Base-by-base conservation (phyloP, 179 eudicot genomes). In the Heliamphora pulchella region DNA sequence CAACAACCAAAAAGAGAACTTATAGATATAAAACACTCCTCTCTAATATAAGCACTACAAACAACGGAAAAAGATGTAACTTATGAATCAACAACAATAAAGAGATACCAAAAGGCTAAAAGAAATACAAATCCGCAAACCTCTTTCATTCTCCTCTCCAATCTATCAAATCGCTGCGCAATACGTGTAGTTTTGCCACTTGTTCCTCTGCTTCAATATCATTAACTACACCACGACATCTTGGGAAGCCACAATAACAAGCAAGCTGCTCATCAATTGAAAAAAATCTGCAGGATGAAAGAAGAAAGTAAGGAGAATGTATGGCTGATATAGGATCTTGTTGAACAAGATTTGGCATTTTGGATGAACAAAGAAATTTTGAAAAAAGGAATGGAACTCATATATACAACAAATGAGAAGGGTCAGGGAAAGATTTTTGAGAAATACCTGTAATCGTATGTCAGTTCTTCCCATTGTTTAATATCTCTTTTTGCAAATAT, bases 401-500 rank as follows among this genome's bases (percentile, higher is more conserved):
- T 13, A 41, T 31, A 20, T 47, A 55, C 2, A 39, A 14, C 9
- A 54, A 58, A 58, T 8, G 41, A 75, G 66, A 55, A 65, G 39
- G 13, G 46, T 39, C 22, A 55, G 44, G 66, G 48, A 48, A 5
- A 68, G 71, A 53, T 15, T 13, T 70, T 13, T 79, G 79, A 80
- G 73, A 77, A 75, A 76, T 85, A 96, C 99, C 99, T 94, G 91
- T 96, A 96, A 84, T 96, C 99, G 81, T 96, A 96, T 64, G 99
- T 91, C 83, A 96, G 86, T 86, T 96, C 99, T 85, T 96, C 99
- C 91, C 92, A 91, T 70, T 88, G 93, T 67, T 83, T 80, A 59
- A 96, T 91, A 85, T 96, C 97, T 85, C 99, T 87, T 88, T 96
- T 96, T 62, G 98, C 94, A 86, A 94, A 96, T 58, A 96, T 96